phyloP scores from a whole-genome alignment of 2,329 filamentous ascomycete genomes.

The Nemania sp. region DNA sequence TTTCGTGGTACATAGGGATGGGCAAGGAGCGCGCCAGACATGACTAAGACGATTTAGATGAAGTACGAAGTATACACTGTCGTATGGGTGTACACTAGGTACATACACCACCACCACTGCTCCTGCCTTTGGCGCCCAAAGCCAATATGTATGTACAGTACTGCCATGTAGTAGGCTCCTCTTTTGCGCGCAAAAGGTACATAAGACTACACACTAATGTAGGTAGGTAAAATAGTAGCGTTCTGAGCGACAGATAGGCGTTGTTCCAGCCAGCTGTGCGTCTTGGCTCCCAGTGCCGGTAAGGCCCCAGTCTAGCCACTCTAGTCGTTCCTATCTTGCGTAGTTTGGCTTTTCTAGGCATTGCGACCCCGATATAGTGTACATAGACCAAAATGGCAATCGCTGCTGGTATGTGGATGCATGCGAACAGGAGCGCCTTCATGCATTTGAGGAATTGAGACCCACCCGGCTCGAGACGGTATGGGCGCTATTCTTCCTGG shows the following conservation, averaged over 20 bases:
- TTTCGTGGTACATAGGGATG: background rate
- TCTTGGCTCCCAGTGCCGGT: slow-evolving; percentile 23
- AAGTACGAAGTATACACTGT: no score
- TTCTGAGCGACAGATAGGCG: background rate
- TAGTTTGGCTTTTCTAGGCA: slow-evolving; percentile 16
- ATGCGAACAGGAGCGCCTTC: slow-evolving; percentile 17
- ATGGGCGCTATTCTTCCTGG: background rate
- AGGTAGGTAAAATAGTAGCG: background rate
- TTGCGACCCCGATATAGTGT: slow-evolving; percentile 25
- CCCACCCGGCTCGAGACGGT: background rate
- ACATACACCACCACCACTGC: background rate
- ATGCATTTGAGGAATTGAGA: background rate
- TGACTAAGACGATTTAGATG: slow-evolving; percentile 16
- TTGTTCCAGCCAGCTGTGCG: slow-evolving; percentile 25
- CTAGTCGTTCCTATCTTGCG: slow-evolving; percentile 9
- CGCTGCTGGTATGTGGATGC: slow-evolving; percentile 36
- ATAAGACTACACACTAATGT: no score
- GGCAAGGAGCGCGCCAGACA: no score
- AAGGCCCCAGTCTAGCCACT: slow-evolving; percentile 19
- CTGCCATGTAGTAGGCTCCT: no score
- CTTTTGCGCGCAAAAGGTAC: no score
- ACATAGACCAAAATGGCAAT: slow-evolving; percentile 20
- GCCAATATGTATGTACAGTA: no score
- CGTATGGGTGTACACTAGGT: background rate
- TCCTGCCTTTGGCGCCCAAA: no score